Base-by-base conservation (phyloP, 805 yeast species). In the Suhomyces emberorum region DNA sequence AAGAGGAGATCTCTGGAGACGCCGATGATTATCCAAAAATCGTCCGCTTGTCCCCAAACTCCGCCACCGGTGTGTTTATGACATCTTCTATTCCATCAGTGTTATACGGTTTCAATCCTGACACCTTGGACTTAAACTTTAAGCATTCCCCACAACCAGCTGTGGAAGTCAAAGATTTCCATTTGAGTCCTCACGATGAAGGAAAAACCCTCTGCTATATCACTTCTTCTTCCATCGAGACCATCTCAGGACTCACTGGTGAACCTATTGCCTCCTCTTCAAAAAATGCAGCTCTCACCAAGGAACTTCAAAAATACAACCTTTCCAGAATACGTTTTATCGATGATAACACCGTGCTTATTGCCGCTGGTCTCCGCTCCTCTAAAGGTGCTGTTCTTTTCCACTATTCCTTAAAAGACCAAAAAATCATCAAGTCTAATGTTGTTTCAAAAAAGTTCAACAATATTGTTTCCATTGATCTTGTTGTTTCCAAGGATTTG, bases 21-120 rank as follows among this genome's bases (percentile, higher is more conserved):
- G 44, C 46, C 9, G 76, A 74, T 9, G 83, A 76, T 30, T 84
- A 83, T 52, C 81, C 79, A 30, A 87, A 85, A 54, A 58, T 76
- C 15, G 74, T 86, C 3, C 62, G 68, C 20, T 55, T 85, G 16
- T 65, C 88, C 0, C 61, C 65, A 15, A 81, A 81, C 50, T 80
- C 77, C n/a, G 52, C 76, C 2, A 63, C 76, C 7, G 86, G 86
- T 5, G 85, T 82, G 2, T 65, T 84, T 39, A 79, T 86, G 39
- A 79, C 89, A 17, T 79, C 91, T 12, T 67, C 71, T 15, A 61
- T 69, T 5, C 91, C 93, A 0, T 77, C 87, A 0, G 60, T 72
- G 4, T 65, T 86, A 14, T 81, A 77, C 52, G 63, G 83, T 15
- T 73, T 87, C 42, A 76, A 81, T 44, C 70, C 72, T 1, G 72